A percentile compares a stretch with the other conserved stretches of the same genome.
phyloP scores from a whole-genome alignment of 2,329 filamentous ascomycete genomes.

The Fusarium nodosum region DNA sequence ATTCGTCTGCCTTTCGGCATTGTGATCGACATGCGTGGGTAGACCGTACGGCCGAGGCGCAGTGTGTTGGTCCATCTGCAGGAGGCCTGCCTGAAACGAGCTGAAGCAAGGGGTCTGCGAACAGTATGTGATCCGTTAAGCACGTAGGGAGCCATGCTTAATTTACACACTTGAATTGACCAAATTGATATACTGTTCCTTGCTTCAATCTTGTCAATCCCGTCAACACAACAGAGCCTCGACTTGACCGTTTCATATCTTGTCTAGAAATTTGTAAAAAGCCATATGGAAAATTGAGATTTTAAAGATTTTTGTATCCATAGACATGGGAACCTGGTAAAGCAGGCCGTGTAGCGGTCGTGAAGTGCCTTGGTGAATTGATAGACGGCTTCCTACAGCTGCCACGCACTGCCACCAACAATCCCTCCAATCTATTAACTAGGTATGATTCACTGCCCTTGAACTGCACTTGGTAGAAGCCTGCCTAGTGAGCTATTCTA shows the following conservation, averaged over 20 bases:
- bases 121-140: background rate
- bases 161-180: background rate
- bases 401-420: conserved; percentile 15
- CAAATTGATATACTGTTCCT: background rate
- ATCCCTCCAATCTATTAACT: background rate
- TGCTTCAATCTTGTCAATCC: background rate
- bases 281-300: background rate
- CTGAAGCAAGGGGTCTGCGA: background rate
- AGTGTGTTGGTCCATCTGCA: background rate
- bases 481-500: background rate
- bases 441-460: background rate
- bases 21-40: background rate
- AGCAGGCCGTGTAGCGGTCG: background rate
- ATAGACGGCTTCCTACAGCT: background rate
- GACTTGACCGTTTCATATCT: background rate
- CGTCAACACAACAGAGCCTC: background rate
- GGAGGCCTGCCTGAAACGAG: background rate
- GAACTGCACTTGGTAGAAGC: background rate
- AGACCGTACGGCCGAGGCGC: background rate
- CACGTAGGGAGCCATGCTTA: background rate
- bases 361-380: background rate
- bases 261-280: background rate
- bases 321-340: background rate
- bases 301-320: background rate
- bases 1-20: background rate